These are phyloP conservation scores for Kwoniella shivajii DNA, from an alignment of 1,284 basidiomycete species.

Conservation along the genomic window DNA sequence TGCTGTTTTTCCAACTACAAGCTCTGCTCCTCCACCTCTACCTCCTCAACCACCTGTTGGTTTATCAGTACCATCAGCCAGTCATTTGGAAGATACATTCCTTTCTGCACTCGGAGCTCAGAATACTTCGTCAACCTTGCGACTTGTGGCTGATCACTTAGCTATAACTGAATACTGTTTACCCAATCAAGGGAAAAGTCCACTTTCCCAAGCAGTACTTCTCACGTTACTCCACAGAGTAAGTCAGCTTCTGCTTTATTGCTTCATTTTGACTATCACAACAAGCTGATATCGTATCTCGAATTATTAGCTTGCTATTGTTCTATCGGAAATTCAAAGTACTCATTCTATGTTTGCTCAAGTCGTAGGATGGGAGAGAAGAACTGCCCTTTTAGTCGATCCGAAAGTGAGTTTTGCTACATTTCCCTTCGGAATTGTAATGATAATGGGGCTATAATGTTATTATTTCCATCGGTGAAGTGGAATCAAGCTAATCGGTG, in stretches of 20 bases:
- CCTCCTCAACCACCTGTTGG: constrained; percentile 2
- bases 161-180: constrained; percentile 25
- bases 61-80: constrained; percentile 4
- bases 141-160: constrained; percentile 29
- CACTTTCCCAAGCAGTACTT: constrained; percentile 41
- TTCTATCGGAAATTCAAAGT: constrained; percentile 30
- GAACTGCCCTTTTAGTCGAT: constrained; percentile 31
- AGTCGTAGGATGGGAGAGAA: constrained; percentile 29
- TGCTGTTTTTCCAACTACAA: background rate
- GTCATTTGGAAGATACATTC: constrained; percentile 40
- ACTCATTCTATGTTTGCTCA: constrained; percentile 27
- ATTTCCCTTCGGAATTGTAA: too few species aligned
- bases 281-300: background rate
- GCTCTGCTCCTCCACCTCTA: constrained; percentile 4
- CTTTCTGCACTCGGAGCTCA: constrained; percentile 27
- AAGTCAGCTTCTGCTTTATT: constrained; percentile 8
- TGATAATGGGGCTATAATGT: too few species aligned
- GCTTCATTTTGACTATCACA: background rate
- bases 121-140: constrained; percentile 22
- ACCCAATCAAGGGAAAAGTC: constrained; percentile 21
- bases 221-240: constrained; percentile 45
- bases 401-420: constrained; percentile 9
- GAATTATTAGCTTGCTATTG: constrained; percentile 24
- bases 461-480: too few species aligned
- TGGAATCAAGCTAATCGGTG: background rate